Conservation (phyloP, 139 green algal genomes). For the Chlamydomonas sphaeroides region DNA sequence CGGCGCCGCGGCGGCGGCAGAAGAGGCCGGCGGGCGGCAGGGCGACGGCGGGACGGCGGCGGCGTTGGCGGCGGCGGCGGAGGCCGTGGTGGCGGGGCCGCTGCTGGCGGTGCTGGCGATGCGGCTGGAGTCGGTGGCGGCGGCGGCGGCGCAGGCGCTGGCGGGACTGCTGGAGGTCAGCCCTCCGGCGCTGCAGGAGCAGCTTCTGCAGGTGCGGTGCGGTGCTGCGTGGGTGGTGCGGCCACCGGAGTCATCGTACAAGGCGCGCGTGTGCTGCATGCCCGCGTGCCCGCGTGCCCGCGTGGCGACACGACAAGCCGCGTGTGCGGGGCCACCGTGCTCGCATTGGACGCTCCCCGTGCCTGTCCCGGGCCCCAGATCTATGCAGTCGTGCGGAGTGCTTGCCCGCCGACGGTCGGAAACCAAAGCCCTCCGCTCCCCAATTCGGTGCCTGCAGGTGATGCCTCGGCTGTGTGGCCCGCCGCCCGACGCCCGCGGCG, state of each 20-base stretch:
- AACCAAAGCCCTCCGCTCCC: too few relatives aligned
- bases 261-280: too few relatives aligned
- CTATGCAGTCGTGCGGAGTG: too few relatives aligned
- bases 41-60: not conserved
- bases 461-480: not conserved
- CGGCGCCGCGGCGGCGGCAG: too few relatives aligned
- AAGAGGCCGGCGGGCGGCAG: too few relatives aligned
- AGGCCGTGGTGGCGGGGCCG: conserved; percentile 27
- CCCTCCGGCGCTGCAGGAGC: not conserved
- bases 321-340: not conserved
- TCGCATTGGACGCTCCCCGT: not conserved
- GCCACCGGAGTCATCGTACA: not conserved
- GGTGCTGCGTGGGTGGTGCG: not conserved
- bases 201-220: conserved; percentile 12
- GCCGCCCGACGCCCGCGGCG: not conserved
- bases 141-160: not conserved
- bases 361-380: not conserved
- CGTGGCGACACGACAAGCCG: too few relatives aligned
- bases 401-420: not conserved
- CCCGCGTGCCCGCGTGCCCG: not conserved
- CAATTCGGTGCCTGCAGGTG: not conserved
- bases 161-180: conserved; percentile 22
- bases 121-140: not conserved
- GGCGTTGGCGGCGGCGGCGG: too few relatives aligned
- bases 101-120: conserved; percentile 8